Conservation (phyloP, 2,329 filamentous ascomycete species). For the Botrytis sinoallii region DNA sequence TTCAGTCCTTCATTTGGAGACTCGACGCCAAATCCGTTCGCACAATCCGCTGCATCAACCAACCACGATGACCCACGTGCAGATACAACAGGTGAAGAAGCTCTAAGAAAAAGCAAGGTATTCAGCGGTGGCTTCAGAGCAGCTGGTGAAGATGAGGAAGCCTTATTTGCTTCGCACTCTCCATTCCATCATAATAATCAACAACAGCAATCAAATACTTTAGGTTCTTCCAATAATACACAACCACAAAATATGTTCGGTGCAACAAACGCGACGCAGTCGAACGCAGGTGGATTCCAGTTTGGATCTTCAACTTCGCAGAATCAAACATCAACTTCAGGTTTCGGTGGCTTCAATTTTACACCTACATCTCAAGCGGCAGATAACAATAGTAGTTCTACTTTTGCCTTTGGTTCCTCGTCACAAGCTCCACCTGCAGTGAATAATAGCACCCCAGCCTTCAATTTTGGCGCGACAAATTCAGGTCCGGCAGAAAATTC, state of each 20-base stretch:
- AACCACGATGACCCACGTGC: slow-evolving; percentile 21
- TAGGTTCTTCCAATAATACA: not conserved
- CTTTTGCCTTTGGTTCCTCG: slow-evolving; percentile 13
- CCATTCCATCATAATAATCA: slow-evolving; percentile 1
- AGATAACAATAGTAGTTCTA: slow-evolving; percentile 2
- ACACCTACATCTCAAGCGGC: not conserved
- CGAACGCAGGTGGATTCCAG: slow-evolving; percentile 5
- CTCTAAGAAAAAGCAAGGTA: not conserved
- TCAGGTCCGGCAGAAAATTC: slow-evolving; percentile 4
- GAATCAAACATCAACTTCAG: not conserved
- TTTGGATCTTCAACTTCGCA: slow-evolving; percentile 8
- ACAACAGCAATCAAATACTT: slow-evolving; percentile 9
- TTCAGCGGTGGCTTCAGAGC: slow-evolving; percentile 11
- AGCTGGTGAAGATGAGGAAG: not conserved
- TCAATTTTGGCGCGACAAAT: slow-evolving; percentile 10
- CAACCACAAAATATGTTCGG: slow-evolving; percentile 10
- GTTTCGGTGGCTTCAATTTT: slow-evolving; percentile 13
- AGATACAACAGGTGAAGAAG: slow-evolving; percentile 23
- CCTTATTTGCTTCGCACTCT: slow-evolving; percentile 10
- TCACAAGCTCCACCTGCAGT: slow-evolving; percentile 9
- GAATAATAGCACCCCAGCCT: slow-evolving; percentile 3
- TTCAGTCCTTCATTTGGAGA: slow-evolving; percentile 21
- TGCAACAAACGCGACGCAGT: not conserved
- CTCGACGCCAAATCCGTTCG: slow-evolving; percentile 20
- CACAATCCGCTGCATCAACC: slow-evolving; percentile 10